These are phyloP conservation scores for Davidsoniella australis DNA, from an alignment of 2,329 filamentous ascomycete genomes.

Conservation along the genomic window DNA sequence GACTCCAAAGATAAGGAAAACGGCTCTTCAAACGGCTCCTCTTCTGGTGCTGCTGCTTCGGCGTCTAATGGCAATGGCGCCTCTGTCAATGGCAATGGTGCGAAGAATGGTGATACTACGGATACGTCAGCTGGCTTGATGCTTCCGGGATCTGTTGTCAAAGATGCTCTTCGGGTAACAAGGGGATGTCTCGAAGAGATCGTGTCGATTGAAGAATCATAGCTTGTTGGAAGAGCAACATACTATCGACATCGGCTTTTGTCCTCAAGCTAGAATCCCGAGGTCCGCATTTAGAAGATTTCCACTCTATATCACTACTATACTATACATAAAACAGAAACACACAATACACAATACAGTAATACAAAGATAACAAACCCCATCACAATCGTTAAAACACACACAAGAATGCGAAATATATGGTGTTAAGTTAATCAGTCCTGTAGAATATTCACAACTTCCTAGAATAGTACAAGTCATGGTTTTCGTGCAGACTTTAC, in stretches of 20 bases:
- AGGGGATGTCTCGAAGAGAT: constrained; percentile 39
- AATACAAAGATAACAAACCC: not conserved
- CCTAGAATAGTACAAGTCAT: too few relatives aligned
- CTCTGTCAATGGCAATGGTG: constrained; percentile 14
- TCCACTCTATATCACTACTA: too few relatives aligned
- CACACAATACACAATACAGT: not conserved
- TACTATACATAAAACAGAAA: not conserved
- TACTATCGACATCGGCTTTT: not conserved
- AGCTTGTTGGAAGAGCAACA: not conserved
- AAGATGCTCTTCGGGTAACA: constrained; percentile 43
- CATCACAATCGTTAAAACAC: not conserved
- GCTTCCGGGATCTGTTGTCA: constrained; percentile 40
- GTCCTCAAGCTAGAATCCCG: not conserved
- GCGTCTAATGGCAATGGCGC: constrained; percentile 19
- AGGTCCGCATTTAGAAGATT: too few relatives aligned
- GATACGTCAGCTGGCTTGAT: constrained; percentile 25
- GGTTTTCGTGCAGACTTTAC: too few relatives aligned
- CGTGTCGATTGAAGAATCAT: constrained; percentile 21
- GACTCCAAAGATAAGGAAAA: constrained; percentile 13
- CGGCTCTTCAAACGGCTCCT: not conserved
- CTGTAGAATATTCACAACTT: too few relatives aligned
- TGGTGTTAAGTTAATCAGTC: too few relatives aligned
- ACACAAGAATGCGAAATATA: not conserved
- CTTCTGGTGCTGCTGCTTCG: not conserved
- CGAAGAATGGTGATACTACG: constrained; percentile 15